Evolutionary conservation across 441 rosid genomes (phyloP).

Genomic region (Pelargonium citronellum): DNA sequence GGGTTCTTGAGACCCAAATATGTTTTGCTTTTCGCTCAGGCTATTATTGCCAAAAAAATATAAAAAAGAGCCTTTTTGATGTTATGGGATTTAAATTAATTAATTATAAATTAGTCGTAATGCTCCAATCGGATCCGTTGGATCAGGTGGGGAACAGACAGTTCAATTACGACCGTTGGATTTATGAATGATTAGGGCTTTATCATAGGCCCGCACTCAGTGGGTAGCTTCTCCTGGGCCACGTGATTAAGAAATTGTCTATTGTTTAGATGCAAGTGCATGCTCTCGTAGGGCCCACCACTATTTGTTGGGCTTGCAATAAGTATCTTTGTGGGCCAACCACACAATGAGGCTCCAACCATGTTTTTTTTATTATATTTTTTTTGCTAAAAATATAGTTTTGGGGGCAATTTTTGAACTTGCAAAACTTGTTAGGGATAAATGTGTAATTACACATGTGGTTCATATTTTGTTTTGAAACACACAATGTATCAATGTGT

Average conservation of each 20-base stretch:
- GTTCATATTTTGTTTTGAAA: no score
- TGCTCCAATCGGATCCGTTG: constrained; percentile 22
- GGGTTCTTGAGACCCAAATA: neutral
- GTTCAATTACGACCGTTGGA: constrained; percentile 36
- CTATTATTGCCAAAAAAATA: neutral
- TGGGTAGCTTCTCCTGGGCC: neutral
- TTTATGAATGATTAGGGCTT: constrained; percentile 5
- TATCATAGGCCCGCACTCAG: neutral
- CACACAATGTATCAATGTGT: no score
- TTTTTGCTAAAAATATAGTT: neutral
- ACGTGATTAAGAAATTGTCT: neutral
- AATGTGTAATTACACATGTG: no score
- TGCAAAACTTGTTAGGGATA: no score
- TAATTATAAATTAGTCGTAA: neutral
- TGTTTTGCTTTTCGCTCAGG: constrained; percentile 1
- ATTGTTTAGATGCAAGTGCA: no score
- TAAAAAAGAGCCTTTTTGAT: constrained; percentile 5
- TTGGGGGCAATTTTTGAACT: no score
- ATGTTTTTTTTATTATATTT: neutral
- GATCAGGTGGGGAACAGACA: constrained; percentile 41
- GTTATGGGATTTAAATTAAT: neutral
- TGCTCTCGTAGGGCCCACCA: no score
- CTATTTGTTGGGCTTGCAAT: no score
- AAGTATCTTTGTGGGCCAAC: no score
- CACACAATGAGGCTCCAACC: neutral